These are phyloP conservation scores for Hymenoscyphus occultus DNA, from an alignment of 2,329 filamentous ascomycete genomes.

Conservation along the genomic window DNA sequence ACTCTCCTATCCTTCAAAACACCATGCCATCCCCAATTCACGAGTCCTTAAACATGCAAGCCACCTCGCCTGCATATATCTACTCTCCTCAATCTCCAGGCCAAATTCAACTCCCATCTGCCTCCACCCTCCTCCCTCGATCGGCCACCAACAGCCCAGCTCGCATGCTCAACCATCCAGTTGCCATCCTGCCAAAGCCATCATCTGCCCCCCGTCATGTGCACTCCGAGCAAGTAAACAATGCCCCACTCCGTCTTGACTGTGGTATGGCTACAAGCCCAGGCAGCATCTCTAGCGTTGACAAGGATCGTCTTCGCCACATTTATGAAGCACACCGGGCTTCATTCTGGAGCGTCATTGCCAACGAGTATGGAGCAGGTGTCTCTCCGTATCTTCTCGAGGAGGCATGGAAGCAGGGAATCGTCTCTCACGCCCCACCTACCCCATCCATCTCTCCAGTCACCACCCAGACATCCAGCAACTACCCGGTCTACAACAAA, in stretches of 20 bases:
- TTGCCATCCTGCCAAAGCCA: slow-evolving; percentile 66
- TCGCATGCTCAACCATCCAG: slow-evolving; percentile 47
- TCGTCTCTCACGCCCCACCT: slow-evolving; percentile 36
- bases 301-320: slow-evolving; percentile 63
- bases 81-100: slow-evolving; percentile 36
- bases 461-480: slow-evolving; percentile 20
- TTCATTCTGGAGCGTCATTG: slow-evolving; percentile 71
- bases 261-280: slow-evolving; percentile 47
- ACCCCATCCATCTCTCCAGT: slow-evolving; percentile 37
- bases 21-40: slow-evolving; percentile 50
- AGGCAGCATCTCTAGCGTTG: slow-evolving; percentile 41
- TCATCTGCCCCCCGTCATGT: slow-evolving; percentile 44
- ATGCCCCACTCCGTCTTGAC: slow-evolving; percentile 54
- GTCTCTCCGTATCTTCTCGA: slow-evolving; percentile 62
- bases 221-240: slow-evolving; percentile 41
- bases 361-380: slow-evolving; percentile 66
- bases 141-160: slow-evolving; percentile 49
- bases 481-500: slow-evolving; percentile 35
- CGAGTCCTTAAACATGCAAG: slow-evolving; percentile 36
- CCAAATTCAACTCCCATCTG: slow-evolving; percentile 42
- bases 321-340: slow-evolving; percentile 69
- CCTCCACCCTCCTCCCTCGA: slow-evolving; percentile 48
- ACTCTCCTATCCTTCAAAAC: slow-evolving; percentile 49
- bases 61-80: slow-evolving; percentile 37
- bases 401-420: slow-evolving; percentile 57